A percentile compares a stretch with the other conserved stretches of the same genome.
Evolutionary conservation across 169 alveolate genomes (phyloP).

Genomic region (Plasmodium cynomolgi): DNA sequence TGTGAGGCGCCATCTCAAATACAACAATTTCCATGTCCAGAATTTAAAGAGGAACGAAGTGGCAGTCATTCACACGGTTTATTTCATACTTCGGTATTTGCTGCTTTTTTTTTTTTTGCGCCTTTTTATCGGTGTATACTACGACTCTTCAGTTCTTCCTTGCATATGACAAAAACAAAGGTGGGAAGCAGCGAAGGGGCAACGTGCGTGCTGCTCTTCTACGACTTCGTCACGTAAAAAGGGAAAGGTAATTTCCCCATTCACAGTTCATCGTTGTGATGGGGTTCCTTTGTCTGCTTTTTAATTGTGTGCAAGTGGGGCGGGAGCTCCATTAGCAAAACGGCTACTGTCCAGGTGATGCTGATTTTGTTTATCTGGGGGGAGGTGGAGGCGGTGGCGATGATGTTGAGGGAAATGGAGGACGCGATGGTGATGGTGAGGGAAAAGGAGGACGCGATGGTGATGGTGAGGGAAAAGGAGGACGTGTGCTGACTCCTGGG

Average conservation of each 20-base stretch:
- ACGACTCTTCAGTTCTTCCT: not conserved
- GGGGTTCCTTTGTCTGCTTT: slow-evolving; percentile 23
- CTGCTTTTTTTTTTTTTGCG: not conserved
- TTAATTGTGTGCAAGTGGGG: slow-evolving; percentile 27
- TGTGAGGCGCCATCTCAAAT: not conserved
- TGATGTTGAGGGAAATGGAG: not conserved
- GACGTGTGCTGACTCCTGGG: not conserved
- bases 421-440: not conserved
- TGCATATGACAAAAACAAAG: not conserved
- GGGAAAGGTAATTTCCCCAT: not conserved
- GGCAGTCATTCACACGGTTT: not conserved
- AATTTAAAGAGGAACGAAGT: not conserved
- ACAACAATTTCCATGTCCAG: not conserved
- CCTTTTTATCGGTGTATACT: not conserved
- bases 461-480: not conserved
- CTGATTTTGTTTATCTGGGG: slow-evolving; percentile 36
- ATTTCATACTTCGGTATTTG: not conserved
- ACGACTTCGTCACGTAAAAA: not conserved
- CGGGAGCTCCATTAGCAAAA: slow-evolving; percentile 62
- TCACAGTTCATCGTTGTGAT: slow-evolving; percentile 50
- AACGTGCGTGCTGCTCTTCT: not conserved
- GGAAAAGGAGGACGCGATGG: not conserved
- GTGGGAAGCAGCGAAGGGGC: not conserved
- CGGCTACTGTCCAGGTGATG: slow-evolving; percentile 75
- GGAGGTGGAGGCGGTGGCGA: not conserved